These are phyloP conservation scores for Salvia rosmarinus DNA, from an alignment of 257 asterid genomes.

Conservation along the genomic window DNA sequence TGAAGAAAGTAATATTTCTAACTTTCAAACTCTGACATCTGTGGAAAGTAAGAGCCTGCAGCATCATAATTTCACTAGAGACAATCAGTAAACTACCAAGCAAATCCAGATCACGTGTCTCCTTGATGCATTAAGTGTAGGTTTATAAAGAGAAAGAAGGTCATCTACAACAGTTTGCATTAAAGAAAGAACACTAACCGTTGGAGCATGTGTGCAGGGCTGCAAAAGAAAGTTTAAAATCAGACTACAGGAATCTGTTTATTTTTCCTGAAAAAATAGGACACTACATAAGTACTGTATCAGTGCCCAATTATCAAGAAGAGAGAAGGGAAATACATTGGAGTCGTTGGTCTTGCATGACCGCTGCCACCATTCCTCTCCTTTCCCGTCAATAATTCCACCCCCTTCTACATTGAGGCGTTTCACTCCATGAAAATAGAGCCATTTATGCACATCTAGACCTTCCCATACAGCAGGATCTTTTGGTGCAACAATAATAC, in stretches of 20 bases:
- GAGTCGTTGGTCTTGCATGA: constrained; percentile 72
- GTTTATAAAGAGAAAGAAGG: background rate
- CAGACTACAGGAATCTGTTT: constrained; percentile 14
- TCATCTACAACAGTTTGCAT: background rate
- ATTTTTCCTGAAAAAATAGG: background rate
- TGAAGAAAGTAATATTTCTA: constrained; percentile 44
- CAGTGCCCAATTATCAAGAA: background rate
- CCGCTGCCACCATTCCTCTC: constrained; percentile 74
- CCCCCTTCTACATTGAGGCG: constrained; percentile 65
- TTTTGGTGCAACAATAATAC: constrained; percentile 56
- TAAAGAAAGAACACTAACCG: constrained; percentile 67
- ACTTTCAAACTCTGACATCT: constrained; percentile 66
- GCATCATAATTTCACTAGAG: background rate
- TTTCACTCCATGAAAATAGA: constrained; percentile 59
- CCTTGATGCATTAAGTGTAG: background rate
- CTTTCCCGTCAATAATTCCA: constrained; percentile 63
- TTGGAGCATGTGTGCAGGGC: constrained; percentile 89
- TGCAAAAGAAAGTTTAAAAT: constrained; percentile 46
- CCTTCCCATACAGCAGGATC: constrained; percentile 67
- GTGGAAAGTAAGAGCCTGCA: constrained; percentile 78
- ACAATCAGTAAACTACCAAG: background rate
- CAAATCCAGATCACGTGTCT: background rate
- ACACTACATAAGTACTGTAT: background rate
- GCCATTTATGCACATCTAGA: constrained; percentile 61
- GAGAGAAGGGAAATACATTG: constrained; percentile 47